A percentile compares a stretch with the other conserved stretches of the same genome.
phyloP scores from a whole-genome alignment of 1,139 yeast species.

The Diutina siamensis region DNA sequence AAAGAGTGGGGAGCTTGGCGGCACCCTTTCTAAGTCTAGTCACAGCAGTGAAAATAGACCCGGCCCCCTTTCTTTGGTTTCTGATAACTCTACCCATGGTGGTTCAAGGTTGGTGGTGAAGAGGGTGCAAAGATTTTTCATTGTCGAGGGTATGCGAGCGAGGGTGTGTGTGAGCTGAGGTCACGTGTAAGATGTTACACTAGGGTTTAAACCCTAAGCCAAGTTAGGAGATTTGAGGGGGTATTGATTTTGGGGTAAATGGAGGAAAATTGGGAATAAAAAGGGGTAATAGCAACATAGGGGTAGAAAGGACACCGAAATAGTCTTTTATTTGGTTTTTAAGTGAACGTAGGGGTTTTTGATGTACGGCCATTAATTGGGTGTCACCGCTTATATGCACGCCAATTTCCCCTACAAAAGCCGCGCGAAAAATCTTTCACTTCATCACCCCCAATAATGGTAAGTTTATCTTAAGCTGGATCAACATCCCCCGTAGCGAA shows the following conservation, averaged over 20 bases:
- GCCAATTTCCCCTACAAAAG: too few species aligned
- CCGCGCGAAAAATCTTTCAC: too few species aligned
- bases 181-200: not conserved
- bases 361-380: too few species aligned
- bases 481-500: conserved; percentile 6
- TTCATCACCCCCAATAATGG: not conserved
- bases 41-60: conserved; percentile 99
- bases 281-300: too few species aligned
- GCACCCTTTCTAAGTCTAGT: conserved; percentile 99
- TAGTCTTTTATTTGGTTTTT: not conserved
- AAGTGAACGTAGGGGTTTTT: too few species aligned
- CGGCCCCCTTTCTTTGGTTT: conserved; percentile 99
- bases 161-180: not conserved
- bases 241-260: too few species aligned
- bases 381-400: not conserved
- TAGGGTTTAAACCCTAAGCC: too few species aligned
- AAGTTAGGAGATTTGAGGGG: too few species aligned
- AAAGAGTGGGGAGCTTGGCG: conserved; percentile 98
- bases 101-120: conserved; percentile 1
- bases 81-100: conserved; percentile 96
- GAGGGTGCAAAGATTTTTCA: conserved; percentile 4
- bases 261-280: too few species aligned
- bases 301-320: too few species aligned
- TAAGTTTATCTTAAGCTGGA: conserved; percentile 2
- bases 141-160: not conserved